Conservation (phyloP, 495 filamentous ascomycete species). For the Xylaria bambusicola region DNA sequence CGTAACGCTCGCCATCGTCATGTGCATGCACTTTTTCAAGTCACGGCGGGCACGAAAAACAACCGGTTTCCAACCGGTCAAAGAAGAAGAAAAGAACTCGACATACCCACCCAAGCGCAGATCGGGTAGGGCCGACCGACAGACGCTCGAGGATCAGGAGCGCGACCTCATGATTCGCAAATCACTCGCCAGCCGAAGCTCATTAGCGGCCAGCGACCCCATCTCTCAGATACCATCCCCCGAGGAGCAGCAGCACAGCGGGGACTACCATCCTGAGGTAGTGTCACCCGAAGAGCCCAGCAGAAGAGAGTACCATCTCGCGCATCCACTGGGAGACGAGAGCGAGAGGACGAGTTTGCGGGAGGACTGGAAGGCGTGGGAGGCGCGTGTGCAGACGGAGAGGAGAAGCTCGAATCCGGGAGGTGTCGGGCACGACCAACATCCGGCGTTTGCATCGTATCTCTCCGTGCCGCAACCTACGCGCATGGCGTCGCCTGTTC, state of each 20-base stretch:
- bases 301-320: slow-evolving; percentile 4
- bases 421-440: slow-evolving; percentile 29
- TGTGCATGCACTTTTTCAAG: slow-evolving; percentile 24
- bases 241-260: no score
- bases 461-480: slow-evolving; percentile 30
- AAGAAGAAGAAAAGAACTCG: slow-evolving; percentile 28
- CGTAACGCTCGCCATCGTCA: slow-evolving; percentile 22
- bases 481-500: slow-evolving; percentile 27
- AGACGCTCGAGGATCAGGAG: slow-evolving; percentile 40
- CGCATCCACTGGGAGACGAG: not conserved
- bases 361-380: slow-evolving; percentile 35
- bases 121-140: slow-evolving; percentile 27
- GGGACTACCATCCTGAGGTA: no score
- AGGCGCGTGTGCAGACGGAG: slow-evolving; percentile 31
- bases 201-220: slow-evolving; percentile 18
- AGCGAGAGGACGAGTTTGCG: slow-evolving; percentile 21
- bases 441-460: slow-evolving; percentile 27
- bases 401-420: slow-evolving; percentile 29
- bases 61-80: slow-evolving; percentile 11
- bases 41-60: slow-evolving; percentile 26
- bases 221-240: not conserved
- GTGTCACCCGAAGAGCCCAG: no score
- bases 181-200: slow-evolving; percentile 44
- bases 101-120: slow-evolving; percentile 28
- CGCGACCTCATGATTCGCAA: slow-evolving; percentile 49